phyloP scores from a whole-genome alignment of 2,329 filamentous ascomycete genomes.

The Colletotrichum melonis region DNA sequence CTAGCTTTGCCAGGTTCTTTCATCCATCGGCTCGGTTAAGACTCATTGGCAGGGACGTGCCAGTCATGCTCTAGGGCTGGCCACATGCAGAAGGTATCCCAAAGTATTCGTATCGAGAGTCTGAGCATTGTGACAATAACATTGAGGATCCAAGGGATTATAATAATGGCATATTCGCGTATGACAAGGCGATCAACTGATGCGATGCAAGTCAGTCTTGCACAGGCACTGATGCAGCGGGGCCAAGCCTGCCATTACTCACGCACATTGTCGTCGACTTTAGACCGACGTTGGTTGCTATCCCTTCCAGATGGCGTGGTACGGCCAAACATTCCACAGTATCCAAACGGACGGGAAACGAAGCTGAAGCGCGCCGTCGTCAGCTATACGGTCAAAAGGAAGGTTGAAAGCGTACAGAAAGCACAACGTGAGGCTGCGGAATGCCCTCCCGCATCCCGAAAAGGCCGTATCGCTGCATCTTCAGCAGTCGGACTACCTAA shows the following conservation, averaged over 20 bases:
- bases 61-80: conserved; percentile 3
- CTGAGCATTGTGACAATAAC: neutral
- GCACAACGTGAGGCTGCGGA: neutral
- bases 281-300: neutral
- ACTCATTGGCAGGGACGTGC: neutral
- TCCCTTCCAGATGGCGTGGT: neutral
- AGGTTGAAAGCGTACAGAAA: neutral
- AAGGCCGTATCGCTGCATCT: conserved; percentile 1
- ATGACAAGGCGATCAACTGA: neutral
- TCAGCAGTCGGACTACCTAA: neutral
- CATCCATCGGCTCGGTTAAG: neutral
- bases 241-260: neutral
- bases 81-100: neutral
- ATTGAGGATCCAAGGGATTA: neutral
- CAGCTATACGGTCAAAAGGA: neutral
- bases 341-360: neutral
- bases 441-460: conserved; percentile 22
- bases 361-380: conserved; percentile 22
- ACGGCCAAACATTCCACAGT: neutral
- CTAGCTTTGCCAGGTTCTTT: neutral
- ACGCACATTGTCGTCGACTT: neutral
- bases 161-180: neutral
- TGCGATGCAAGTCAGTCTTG: neutral
- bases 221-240: neutral
- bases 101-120: neutral